These are phyloP conservation scores for Thamnidium elegans DNA, from an alignment of 192 early-diverging fungal genomes.

Conservation along the genomic window DNA sequence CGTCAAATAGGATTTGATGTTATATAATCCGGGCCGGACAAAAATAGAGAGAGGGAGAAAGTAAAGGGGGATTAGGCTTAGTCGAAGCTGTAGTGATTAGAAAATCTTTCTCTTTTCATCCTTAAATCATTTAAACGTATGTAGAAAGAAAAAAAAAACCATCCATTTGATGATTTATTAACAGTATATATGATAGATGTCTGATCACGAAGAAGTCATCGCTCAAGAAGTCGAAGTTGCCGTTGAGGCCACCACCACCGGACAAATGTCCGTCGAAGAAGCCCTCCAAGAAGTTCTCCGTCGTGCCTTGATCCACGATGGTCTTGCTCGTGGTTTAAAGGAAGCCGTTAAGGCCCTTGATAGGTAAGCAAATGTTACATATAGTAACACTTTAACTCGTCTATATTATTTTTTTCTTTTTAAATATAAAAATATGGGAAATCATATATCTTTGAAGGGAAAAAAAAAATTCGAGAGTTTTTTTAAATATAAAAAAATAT, in stretches of 20 bases:
- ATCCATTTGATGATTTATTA: no score
- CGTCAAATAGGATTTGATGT: no score
- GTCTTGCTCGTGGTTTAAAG: constrained; percentile 94
- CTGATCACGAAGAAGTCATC: constrained; percentile 36
- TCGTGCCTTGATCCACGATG: constrained; percentile 92
- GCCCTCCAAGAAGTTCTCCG: constrained; percentile 97
- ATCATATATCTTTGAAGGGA: not conserved
- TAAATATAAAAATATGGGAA: no score
- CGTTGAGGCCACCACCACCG: constrained; percentile 47
- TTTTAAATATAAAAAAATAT: not conserved
- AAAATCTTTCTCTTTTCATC: no score
- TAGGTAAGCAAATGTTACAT: constrained; percentile 46
- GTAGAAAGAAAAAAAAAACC: no score
- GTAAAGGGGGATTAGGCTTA: no score
- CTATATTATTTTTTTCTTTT: no score
- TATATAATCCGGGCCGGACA: no score
- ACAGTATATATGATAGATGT: constrained; percentile 14
- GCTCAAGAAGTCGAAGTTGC: constrained; percentile 54
- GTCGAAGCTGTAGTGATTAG: no score
- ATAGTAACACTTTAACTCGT: no score
- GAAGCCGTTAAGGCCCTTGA: constrained; percentile 97
- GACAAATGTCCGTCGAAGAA: constrained; percentile 85
- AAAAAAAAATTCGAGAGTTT: not conserved
- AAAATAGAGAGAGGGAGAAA: no score
- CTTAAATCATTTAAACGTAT: no score